Evolutionary conservation across 345 rosid species (phyloP).

Genomic region (Ailanthus altissimus): DNA sequence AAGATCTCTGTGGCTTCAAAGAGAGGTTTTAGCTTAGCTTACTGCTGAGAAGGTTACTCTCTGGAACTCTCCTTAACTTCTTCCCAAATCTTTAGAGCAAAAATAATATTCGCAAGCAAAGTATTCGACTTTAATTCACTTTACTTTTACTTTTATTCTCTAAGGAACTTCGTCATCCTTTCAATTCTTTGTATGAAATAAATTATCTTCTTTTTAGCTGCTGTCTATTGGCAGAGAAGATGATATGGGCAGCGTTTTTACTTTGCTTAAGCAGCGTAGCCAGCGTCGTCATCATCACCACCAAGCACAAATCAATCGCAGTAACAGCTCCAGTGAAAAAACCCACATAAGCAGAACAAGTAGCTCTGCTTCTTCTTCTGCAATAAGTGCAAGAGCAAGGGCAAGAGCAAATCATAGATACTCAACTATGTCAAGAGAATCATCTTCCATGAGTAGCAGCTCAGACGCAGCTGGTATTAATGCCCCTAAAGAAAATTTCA

Average conservation of each 20-base stretch:
- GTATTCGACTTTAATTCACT: not conserved
- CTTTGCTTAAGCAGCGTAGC: not conserved
- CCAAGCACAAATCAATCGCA: not conserved
- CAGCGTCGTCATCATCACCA: not conserved
- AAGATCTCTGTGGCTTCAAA: too few relatives aligned
- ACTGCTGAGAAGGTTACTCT: too few relatives aligned
- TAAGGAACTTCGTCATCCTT: not conserved
- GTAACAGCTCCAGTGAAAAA: not conserved
- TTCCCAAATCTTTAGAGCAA: not conserved
- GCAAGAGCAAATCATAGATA: not conserved
- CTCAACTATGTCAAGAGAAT: constrained; percentile 3
- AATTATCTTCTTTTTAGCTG: not conserved
- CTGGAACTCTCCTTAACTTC: too few relatives aligned
- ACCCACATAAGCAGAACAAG: not conserved
- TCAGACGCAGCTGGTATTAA: not conserved
- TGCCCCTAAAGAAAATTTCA: not conserved
- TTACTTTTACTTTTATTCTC: not conserved
- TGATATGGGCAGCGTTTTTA: constrained; percentile 6
- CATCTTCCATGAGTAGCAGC: constrained; percentile 1
- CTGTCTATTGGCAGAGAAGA: not conserved
- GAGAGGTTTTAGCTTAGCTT: too few relatives aligned
- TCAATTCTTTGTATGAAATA: not conserved
- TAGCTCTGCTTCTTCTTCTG: not conserved
- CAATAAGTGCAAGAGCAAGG: too few relatives aligned
- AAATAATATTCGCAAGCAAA: not conserved